Conservation (phyloP, 352 stramenopile species). For the Peronospora destructor region DNA sequence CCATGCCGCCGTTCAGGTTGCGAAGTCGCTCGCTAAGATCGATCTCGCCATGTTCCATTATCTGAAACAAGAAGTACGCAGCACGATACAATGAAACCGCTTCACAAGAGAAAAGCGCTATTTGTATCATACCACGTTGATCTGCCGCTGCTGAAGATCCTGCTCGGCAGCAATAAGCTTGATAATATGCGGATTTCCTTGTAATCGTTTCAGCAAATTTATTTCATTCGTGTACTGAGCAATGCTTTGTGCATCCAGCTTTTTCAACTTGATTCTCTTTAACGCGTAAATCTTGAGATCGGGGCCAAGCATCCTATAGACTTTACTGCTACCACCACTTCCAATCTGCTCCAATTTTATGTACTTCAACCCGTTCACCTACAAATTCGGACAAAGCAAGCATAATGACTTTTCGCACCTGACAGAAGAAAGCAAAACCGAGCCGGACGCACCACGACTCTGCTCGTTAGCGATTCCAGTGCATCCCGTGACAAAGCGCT, state of each 20-base stretch:
- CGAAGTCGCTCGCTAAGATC: conserved; percentile 92
- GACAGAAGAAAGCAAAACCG: neutral
- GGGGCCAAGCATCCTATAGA: conserved; percentile 91
- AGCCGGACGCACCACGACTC: conserved; percentile 38
- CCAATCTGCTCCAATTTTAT: conserved; percentile 95
- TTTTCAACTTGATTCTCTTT: conserved; percentile 96
- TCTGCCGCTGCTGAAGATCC: conserved; percentile 69
- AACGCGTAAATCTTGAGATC: conserved; percentile 94
- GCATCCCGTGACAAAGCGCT: conserved; percentile 30
- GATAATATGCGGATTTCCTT: conserved; percentile 95
- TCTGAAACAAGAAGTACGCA: conserved; percentile 18
- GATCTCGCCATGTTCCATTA: conserved; percentile 97
- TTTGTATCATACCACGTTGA: conserved; percentile 51
- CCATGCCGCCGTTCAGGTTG: conserved; percentile 74
- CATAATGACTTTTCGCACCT: neutral
- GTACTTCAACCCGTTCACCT: conserved; percentile 90
- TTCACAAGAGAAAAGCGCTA: neutral
- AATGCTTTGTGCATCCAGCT: conserved; percentile 85
- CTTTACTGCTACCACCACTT: conserved; percentile 95
- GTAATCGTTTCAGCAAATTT: conserved; percentile 87
- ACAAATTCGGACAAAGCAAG: conserved; percentile 7
- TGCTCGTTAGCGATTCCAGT: conserved; percentile 48
- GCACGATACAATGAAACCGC: neutral
- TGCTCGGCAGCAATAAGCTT: conserved; percentile 91
- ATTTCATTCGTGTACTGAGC: conserved; percentile 98